These are phyloP conservation scores for Patellifolia procumbens DNA, from an alignment of 179 eudicot species.

Conservation along the genomic window DNA sequence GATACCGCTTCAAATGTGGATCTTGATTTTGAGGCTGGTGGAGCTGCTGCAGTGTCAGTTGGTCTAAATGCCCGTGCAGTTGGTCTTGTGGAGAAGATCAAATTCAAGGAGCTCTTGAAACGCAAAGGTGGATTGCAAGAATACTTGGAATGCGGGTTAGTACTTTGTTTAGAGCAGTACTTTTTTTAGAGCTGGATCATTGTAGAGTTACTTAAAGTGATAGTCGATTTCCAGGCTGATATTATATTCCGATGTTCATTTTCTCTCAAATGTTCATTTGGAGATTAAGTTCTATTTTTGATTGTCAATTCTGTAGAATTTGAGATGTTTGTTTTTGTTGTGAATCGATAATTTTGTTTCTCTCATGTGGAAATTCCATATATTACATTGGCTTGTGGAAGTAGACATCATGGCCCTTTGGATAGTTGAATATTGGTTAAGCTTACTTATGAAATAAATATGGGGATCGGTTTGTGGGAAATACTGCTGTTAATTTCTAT, in stretches of 20 bases:
- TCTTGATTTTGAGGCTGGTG: conserved; percentile 53
- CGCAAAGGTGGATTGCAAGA: conserved; percentile 89
- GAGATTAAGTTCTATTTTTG: not conserved
- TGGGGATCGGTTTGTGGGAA: not conserved
- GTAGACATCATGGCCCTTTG: not conserved
- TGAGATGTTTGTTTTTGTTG: conserved; percentile 4
- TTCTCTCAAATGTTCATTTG: not conserved
- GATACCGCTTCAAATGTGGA: conserved; percentile 33
- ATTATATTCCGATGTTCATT: not conserved
- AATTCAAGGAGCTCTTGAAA: conserved; percentile 82
- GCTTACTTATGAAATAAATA: not conserved
- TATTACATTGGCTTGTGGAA: not conserved
- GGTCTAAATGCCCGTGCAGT: conserved; percentile 82
- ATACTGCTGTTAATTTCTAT: not conserved
- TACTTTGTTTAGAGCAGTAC: conserved; percentile 24
- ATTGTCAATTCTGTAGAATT: not conserved
- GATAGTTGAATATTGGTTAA: not conserved
- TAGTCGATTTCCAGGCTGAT: conserved; percentile 9
- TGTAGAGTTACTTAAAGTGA: conserved; percentile 9
- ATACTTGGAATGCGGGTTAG: conserved; percentile 92
- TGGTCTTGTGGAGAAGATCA: conserved; percentile 82
- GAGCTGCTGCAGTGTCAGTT: conserved; percentile 79
- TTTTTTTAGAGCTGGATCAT: conserved; percentile 22
- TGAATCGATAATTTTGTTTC: not conserved
- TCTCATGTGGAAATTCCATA: not conserved